phyloP scores from a whole-genome alignment of 106 monocot genomes.

The Dendrobium catenatum region DNA sequence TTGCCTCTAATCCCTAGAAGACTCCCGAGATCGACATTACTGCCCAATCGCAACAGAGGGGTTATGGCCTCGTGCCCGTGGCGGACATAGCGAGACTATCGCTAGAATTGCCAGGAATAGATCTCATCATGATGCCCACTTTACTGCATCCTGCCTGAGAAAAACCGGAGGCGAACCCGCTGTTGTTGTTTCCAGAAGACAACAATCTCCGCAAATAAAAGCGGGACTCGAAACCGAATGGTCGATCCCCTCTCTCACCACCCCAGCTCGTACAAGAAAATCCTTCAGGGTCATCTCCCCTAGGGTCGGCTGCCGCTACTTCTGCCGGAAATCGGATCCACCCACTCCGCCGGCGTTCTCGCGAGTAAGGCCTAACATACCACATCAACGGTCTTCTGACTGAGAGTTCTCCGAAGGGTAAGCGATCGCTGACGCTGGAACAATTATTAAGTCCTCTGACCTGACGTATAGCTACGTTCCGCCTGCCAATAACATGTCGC shows the following conservation, averaged over 20 bases:
- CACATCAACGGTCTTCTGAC: conserved; percentile 63
- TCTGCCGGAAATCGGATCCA: conserved; percentile 6
- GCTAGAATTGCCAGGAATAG: too few relatives aligned
- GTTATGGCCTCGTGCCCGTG: too few relatives aligned
- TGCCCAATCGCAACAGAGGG: too few relatives aligned
- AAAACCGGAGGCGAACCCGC: too few relatives aligned
- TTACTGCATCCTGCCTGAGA: not conserved
- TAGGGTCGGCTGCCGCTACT: conserved; percentile 38
- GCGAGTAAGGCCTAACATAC: conserved; percentile 40
- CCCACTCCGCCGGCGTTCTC: conserved; percentile 5
- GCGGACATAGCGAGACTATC: too few relatives aligned
- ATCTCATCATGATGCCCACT: too few relatives aligned
- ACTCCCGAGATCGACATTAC: not conserved
- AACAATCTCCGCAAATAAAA: too few relatives aligned
- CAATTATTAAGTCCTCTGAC: too few relatives aligned
- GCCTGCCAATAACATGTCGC: too few relatives aligned
- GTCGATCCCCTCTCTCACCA: conserved; percentile 15
- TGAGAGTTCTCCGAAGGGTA: conserved; percentile 62
- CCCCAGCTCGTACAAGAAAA: conserved; percentile 61
- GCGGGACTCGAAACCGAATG: not conserved
- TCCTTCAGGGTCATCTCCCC: conserved; percentile 87
- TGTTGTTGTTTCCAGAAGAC: too few relatives aligned
- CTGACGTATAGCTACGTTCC: too few relatives aligned
- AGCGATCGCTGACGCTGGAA: conserved; percentile 62
- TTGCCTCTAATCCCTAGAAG: not conserved